These are phyloP conservation scores for Angomonas deanei DNA, from an alignment of 208 protist genomes.

Conservation along the genomic window DNA sequence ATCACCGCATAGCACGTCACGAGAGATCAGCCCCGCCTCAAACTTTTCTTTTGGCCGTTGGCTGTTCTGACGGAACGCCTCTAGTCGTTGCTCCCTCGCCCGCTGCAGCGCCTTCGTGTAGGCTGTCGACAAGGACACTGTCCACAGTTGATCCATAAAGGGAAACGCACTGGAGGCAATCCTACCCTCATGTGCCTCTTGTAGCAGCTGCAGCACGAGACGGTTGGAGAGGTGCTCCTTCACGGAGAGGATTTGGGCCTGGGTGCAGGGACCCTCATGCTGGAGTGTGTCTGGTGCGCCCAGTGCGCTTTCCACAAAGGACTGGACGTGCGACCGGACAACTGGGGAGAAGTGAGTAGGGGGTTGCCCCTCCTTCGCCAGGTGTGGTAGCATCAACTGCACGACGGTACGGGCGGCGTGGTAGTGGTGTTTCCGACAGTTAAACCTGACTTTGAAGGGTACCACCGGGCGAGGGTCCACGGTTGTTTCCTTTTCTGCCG, in stretches of 20 bases:
- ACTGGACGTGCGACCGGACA: not conserved
- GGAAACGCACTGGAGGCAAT: conserved; percentile 7
- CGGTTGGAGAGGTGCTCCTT: conserved; percentile 8
- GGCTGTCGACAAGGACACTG: conserved; percentile 4
- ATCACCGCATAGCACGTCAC: conserved; percentile 10
- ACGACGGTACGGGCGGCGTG: conserved; percentile 19
- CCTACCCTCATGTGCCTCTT: not conserved
- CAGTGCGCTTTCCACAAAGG: conserved; percentile 3
- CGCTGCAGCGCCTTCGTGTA: conserved; percentile 13
- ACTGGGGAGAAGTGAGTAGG: not conserved
- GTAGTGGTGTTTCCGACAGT: conserved; percentile 10
- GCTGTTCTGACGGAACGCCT: not conserved
- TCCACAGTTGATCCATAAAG: conserved; percentile 27
- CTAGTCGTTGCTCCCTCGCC: conserved; percentile 1
- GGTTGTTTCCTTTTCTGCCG: not conserved
- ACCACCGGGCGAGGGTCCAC: not conserved
- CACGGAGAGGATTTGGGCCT: not conserved
- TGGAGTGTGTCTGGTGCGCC: conserved; percentile 19
- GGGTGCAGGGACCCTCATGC: conserved; percentile 27
- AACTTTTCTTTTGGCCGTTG: conserved; percentile 10
- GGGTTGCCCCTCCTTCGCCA: no score
- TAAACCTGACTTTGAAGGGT: not conserved
- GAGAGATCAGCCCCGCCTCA: conserved; percentile 25
- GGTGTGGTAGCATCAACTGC: conserved; percentile 15
- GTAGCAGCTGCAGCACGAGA: not conserved